Evolutionary conservation across 1,284 basidiomycete species (phyloP).

Genomic region (Heterobasidion parviporum): DNA sequence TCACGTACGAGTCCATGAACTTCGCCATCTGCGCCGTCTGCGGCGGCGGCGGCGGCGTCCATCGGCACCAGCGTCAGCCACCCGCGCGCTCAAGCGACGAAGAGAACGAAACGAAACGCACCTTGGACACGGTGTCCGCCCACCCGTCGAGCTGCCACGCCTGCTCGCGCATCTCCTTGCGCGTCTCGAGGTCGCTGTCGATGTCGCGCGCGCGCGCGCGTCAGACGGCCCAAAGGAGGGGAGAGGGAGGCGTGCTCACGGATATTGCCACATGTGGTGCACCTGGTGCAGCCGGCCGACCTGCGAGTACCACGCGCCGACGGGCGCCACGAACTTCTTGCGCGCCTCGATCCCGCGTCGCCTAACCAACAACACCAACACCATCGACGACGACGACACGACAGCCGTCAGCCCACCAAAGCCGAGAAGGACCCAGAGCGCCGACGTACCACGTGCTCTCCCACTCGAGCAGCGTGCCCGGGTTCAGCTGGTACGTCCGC

Average conservation of each 20-base stretch:
- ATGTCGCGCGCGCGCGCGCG: neutral
- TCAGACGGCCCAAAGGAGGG: neutral
- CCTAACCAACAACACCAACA: conserved; percentile 32
- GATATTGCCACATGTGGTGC: conserved; percentile 92
- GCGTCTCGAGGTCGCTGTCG: conserved; percentile 63
- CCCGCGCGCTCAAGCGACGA: neutral
- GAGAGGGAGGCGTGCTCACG: conserved; percentile 38
- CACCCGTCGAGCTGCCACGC: conserved; percentile 92
- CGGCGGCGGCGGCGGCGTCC: neutral
- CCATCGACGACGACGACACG: neutral
- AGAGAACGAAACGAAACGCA: conserved; percentile 15
- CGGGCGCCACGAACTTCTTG: conserved; percentile 73
- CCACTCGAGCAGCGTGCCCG: conserved; percentile 89
- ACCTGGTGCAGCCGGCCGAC: conserved; percentile 85
- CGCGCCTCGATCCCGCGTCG: conserved; percentile 84
- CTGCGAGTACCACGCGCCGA: conserved; percentile 94
- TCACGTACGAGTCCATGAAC: conserved; percentile 72
- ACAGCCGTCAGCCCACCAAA: neutral
- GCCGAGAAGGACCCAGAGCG: neutral
- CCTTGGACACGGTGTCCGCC: conserved; percentile 91
- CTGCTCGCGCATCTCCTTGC: conserved; percentile 78
- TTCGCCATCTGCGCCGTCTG: conserved; percentile 75
- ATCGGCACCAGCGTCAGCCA: neutral
- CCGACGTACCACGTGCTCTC: conserved; percentile 73
- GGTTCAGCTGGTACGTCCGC: conserved; percentile 75